Conservation (phyloP, 768 basidiomycete genomes). For the Leucosporidium scottii region DNA sequence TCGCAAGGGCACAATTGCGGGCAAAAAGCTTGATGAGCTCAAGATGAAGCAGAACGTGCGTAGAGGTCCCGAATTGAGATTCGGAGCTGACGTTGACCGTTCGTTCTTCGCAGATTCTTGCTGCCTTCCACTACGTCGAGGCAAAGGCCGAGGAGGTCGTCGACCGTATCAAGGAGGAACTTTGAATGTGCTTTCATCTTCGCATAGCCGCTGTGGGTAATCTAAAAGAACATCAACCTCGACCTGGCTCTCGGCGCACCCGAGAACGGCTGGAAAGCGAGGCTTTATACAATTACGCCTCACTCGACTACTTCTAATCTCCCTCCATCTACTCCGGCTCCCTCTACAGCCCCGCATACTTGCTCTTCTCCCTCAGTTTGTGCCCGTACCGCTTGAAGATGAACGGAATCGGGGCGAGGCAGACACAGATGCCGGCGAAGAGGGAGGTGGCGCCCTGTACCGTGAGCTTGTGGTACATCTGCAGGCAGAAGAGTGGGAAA, state of each 20-base stretch:
- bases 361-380: background rate
- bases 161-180: conserved; percentile 21
- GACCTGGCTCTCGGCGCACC: too few relatives aligned
- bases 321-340: background rate
- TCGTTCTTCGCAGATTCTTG: conserved; percentile 10
- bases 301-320: background rate
- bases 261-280: too few relatives aligned
- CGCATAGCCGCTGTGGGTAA: too few relatives aligned
- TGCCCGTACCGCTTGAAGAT: conserved; percentile 10
- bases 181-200: background rate
- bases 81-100: background rate
- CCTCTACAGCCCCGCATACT: background rate
- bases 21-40: conserved; percentile 82
- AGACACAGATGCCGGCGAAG: conserved; percentile 20
- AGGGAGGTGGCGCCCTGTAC: conserved; percentile 31
- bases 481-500: conserved; percentile 20
- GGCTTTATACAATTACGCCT: too few relatives aligned
- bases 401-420: conserved; percentile 24
- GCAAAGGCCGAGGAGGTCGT: background rate
- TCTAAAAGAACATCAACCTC: too few relatives aligned
- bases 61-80: background rate
- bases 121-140: conserved; percentile 11
- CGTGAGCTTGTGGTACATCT: conserved; percentile 28
- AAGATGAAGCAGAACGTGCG: conserved; percentile 79
- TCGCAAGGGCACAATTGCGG: conserved; percentile 59